phyloP scores from a whole-genome alignment of 225 moss, liverwort and hornwort species.

The Polytrichum commune region DNA sequence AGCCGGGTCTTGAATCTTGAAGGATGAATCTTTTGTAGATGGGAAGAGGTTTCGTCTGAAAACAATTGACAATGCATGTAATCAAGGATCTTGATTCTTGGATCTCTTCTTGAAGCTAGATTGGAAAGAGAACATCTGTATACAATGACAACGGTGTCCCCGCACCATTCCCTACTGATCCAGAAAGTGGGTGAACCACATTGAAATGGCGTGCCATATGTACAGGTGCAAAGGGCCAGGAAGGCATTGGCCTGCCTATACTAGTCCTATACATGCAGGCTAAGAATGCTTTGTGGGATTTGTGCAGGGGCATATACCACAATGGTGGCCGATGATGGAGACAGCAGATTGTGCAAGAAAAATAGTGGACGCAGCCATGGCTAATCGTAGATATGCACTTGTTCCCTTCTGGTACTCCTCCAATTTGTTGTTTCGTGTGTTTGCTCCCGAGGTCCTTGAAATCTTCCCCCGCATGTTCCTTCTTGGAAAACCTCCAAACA shows the following conservation, averaged over 20 bases:
- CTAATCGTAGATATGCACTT: conserved; percentile 18
- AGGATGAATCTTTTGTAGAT: too few species aligned
- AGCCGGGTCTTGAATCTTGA: too few species aligned
- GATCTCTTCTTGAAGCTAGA: neutral
- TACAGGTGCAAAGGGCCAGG: too few species aligned
- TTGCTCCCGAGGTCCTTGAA: conserved; percentile 35
- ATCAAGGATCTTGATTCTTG: neutral
- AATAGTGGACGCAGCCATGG: conserved; percentile 39
- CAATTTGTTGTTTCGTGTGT: conserved; percentile 23
- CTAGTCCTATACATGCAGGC: too few species aligned
- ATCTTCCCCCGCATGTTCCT: conserved; percentile 34
- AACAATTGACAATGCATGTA: neutral
- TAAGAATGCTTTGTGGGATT: neutral
- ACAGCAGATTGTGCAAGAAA: conserved; percentile 28
- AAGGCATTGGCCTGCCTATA: too few species aligned
- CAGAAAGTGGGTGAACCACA: too few species aligned
- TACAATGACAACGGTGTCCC: too few species aligned
- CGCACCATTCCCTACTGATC: too few species aligned
- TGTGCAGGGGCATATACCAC: conserved; percentile 40
- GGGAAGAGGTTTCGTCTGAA: too few species aligned
- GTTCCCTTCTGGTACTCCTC: conserved; percentile 34
- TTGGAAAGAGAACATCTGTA: too few species aligned
- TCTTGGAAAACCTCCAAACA: conserved; percentile 34
- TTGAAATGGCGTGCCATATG: too few species aligned
- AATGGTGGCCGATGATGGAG: conserved; percentile 48